Evolutionary conservation across 2,329 filamentous ascomycete genomes (phyloP), one percentile per base, ranked within the genome.

Genomic region (Falciphora oryzae): DNA sequence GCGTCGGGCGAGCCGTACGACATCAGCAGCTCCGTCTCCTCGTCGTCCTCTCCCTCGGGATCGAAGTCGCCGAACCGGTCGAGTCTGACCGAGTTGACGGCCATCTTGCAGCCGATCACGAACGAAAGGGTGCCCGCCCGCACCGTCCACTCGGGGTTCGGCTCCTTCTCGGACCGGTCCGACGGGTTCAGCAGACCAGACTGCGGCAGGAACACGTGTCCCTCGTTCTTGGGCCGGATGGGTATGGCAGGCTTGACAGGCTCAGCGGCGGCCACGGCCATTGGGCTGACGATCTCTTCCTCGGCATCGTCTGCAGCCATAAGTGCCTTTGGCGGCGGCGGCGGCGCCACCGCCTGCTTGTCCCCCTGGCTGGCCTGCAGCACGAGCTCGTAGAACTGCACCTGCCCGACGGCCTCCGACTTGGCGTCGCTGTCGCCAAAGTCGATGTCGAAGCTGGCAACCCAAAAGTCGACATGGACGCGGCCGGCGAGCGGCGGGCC

Each of bases 381-480:
- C 57, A 59, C 57, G 28, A 59, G 57, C 57, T 59, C 57, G 57
- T 59, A 59, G 8, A 59, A 59, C 57, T 28, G 18, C 25, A 59
- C 25, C 10, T 32, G 28, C 13, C 28, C 57, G 25, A 59, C 57
- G 13, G 57, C 25, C 4, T 28, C 1, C 16, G 27, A 29, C 16
- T 58, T 18, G 22, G 67, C 57, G 27, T 56, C 65, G 60, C 66
- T 31, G 14, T 28, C 57, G 27, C 72, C 72, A 64, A 74, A 73
- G 57, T 66, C 18, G 53, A 74, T 69, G 59, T 69, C 62, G 65
- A 74, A 73, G 50, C 67, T 60, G 57, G 71, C 58, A 60, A 77
- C 68, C 70, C 69, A 69, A 67, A 76, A 70, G 66, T 75, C 68
- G 63, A 76, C 71, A 61, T 75, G 70, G 16, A 73, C 73, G 6